Evolutionary conservation across 2,329 filamentous ascomycete species (phyloP).

Genomic region (Botrytis fragariae): DNA sequence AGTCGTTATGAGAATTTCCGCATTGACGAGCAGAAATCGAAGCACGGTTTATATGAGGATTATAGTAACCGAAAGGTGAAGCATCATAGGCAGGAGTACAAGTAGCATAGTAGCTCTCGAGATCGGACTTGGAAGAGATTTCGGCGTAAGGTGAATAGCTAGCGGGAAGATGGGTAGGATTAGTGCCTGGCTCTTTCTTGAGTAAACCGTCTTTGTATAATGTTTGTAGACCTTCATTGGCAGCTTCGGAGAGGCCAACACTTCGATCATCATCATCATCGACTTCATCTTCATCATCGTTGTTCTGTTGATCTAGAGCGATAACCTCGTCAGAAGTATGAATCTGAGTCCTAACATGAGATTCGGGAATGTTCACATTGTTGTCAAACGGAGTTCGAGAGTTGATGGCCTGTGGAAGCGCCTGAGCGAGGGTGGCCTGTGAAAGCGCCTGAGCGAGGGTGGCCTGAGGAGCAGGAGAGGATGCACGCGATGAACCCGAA

Average conservation of each 20-base stretch:
- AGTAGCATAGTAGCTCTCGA: background rate
- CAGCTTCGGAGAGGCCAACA: conserved; percentile 33
- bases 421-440: background rate
- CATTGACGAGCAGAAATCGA: background rate
- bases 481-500: background rate
- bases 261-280: conserved; percentile 25
- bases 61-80: background rate
- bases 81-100: background rate
- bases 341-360: conserved; percentile 13
- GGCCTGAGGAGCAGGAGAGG: background rate
- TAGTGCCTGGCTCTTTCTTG: background rate
- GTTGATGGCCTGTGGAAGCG: background rate
- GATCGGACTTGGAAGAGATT: background rate
- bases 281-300: conserved; percentile 10
- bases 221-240: conserved; percentile 28
- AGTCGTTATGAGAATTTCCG: background rate
- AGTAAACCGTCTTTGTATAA: conserved; percentile 27
- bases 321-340: conserved; percentile 2
- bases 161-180: background rate
- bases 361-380: conserved; percentile 9
- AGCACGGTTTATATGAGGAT: background rate
- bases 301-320: background rate
- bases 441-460: background rate
- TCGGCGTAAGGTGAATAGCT: background rate
- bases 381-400: background rate